A percentile compares a stretch with the other conserved stretches of the same genome.
Conservation (phyloP, 768 basidiomycete genomes). For the Mycena alexandri region DNA sequence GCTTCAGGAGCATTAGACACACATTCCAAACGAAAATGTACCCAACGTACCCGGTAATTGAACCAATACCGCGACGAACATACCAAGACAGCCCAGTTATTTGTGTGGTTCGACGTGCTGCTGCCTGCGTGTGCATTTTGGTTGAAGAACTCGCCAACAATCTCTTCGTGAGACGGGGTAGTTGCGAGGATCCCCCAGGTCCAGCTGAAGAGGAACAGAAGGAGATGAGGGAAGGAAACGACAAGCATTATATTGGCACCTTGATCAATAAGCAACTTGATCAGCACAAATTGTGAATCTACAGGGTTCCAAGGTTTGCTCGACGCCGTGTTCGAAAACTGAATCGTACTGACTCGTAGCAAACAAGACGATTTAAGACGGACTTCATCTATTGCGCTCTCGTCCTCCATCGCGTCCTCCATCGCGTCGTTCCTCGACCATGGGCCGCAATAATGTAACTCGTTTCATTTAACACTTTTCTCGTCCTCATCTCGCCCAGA, state of each 20-base stretch:
- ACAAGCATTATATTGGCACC: slow-evolving; percentile 23
- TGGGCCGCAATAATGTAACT: slow-evolving; percentile 37
- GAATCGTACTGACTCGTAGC: too few relatives aligned
- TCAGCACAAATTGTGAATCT: too few relatives aligned
- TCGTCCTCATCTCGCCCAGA: slow-evolving; percentile 16
- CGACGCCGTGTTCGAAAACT: too few relatives aligned
- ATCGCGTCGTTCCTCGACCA: neutral
- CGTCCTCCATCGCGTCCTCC: too few relatives aligned
- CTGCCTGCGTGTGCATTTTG: slow-evolving; percentile 48
- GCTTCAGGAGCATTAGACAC: slow-evolving; percentile 59
- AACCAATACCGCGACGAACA: slow-evolving; percentile 98
- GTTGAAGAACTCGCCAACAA: slow-evolving; percentile 61
- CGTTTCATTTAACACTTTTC: neutral
- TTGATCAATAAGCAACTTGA: too few relatives aligned
- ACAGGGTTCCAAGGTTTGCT: too few relatives aligned
- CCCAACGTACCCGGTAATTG: slow-evolving; percentile 87
- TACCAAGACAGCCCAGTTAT: slow-evolving; percentile 99
- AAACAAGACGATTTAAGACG: too few relatives aligned
- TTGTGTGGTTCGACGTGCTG: slow-evolving; percentile 75
- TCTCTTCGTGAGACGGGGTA: slow-evolving; percentile 50
- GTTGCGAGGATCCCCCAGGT: slow-evolving; percentile 45
- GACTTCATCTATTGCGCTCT: too few relatives aligned
- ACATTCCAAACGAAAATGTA: neutral
- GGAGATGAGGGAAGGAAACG: slow-evolving; percentile 33
- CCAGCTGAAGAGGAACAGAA: slow-evolving; percentile 54